Percentiles rank a stretch among this genome's conserved stretches.
Conservation (phyloP, 768 basidiomycete genomes). For the Xanthoconium stramineum region DNA sequence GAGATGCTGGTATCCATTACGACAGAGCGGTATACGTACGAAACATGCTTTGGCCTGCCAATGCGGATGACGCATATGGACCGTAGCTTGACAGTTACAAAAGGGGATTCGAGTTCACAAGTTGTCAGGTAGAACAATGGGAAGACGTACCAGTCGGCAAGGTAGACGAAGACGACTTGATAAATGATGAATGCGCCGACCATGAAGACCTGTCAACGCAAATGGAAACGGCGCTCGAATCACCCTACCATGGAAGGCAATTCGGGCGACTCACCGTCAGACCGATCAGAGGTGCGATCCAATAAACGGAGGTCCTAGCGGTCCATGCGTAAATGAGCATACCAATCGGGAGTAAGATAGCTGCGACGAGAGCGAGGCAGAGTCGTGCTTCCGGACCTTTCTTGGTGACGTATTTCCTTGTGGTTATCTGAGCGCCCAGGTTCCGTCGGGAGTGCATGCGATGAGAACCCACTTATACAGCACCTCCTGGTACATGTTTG, state of each 20-base stretch:
- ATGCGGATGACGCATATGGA: constrained; percentile 63
- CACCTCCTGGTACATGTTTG: constrained; percentile 46
- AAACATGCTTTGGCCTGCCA: constrained; percentile 64
- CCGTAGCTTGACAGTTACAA: constrained; percentile 38
- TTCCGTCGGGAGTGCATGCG: not conserved
- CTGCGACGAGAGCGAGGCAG: constrained; percentile 53
- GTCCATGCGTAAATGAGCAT: constrained; percentile 78
- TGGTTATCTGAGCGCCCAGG: constrained; percentile 7
- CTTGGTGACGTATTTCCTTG: constrained; percentile 27
- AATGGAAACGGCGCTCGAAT: constrained; percentile 1
- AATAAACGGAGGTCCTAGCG: constrained; percentile 49
- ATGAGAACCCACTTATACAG: constrained; percentile 43
- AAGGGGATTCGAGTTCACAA: not conserved
- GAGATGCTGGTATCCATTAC: not conserved
- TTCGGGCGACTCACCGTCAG: constrained; percentile 19
- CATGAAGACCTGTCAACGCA: constrained; percentile 41
- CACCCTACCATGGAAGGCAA: not conserved
- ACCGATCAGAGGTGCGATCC: constrained; percentile 46
- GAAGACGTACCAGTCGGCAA: constrained; percentile 56
- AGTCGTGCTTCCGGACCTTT: constrained; percentile 58
- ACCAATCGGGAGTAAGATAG: constrained; percentile 50
- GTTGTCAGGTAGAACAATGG: not conserved
- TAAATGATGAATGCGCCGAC: constrained; percentile 53
- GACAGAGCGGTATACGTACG: constrained; percentile 34
- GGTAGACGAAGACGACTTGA: constrained; percentile 55